phyloP scores from a whole-genome alignment of 1,139 yeast genomes.

The Saccharomycopsis hybrid region DNA sequence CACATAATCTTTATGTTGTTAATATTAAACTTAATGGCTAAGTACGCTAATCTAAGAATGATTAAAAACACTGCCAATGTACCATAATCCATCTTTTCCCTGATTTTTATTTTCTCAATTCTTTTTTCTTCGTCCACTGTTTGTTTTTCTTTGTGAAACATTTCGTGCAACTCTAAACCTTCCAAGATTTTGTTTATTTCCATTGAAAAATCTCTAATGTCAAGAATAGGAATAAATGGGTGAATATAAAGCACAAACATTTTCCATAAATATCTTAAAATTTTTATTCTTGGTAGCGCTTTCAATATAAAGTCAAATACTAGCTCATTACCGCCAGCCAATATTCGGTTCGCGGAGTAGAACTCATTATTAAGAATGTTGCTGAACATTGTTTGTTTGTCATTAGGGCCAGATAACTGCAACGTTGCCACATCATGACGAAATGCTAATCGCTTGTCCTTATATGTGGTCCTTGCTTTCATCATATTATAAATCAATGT shows the following conservation, averaged over 20 bases:
- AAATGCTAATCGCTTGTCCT: constrained; percentile 5
- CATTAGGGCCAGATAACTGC: neutral
- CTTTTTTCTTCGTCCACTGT: neutral
- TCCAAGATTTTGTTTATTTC: constrained; percentile 11
- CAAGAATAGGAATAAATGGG: constrained; percentile 17
- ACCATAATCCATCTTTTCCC: constrained; percentile 13
- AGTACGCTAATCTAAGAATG: constrained; percentile 10
- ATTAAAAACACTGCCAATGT: constrained; percentile 11
- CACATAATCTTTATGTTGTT: constrained; percentile 5
- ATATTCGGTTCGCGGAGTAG: neutral
- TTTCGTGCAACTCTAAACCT: constrained; percentile 6
- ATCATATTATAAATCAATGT: constrained; percentile 8
- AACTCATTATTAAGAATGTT: constrained; percentile 3
- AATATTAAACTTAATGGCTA: constrained; percentile 15
- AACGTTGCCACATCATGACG: constrained; percentile 13
- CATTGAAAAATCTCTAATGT: neutral
- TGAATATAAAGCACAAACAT: constrained; percentile 7
- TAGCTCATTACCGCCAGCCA: constrained; percentile 1
- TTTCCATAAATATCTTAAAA: constrained; percentile 15
- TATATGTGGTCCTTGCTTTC: neutral
- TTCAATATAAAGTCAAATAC: constrained; percentile 2
- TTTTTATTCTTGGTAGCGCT: constrained; percentile 9
- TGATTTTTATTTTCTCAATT: constrained; percentile 9
- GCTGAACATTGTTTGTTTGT: neutral
- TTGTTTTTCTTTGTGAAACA: constrained; percentile 2